Percentiles rank a stretch among this genome's conserved stretches.
Evolutionary conservation across 495 filamentous ascomycete genomes (phyloP).

Genomic region (Penicillium pulvis): DNA sequence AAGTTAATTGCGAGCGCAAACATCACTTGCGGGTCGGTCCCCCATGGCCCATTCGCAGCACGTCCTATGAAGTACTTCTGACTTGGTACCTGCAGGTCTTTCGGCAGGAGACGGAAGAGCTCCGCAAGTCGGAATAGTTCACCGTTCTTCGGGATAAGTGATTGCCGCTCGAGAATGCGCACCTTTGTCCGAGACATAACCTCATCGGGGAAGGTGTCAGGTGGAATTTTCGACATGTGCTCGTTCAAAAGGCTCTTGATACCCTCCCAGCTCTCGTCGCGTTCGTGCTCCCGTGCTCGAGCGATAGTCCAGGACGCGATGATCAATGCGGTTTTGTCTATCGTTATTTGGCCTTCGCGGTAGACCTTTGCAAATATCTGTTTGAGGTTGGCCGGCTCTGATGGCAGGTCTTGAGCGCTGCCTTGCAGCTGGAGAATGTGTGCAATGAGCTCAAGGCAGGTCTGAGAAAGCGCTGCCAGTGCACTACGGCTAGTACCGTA

Average conservation of each 20-base stretch:
- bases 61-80: slow-evolving; percentile 20
- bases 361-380: slow-evolving; percentile 47
- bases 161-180: slow-evolving; percentile 40
- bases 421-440: slow-evolving; percentile 39
- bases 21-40: slow-evolving; percentile 21
- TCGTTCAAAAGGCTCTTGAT: slow-evolving; percentile 35
- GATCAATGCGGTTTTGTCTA: slow-evolving; percentile 45
- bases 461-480: slow-evolving; percentile 43
- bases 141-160: slow-evolving; percentile 38
- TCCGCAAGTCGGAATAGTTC: slow-evolving; percentile 42
- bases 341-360: slow-evolving; percentile 42
- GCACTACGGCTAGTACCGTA: slow-evolving; percentile 43
- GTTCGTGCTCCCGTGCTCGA: slow-evolving; percentile 35
- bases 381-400: slow-evolving; percentile 38
- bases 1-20: slow-evolving; percentile 26
- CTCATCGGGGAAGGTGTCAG: slow-evolving; percentile 34
- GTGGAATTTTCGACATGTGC: slow-evolving; percentile 36
- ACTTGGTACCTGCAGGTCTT: slow-evolving; percentile 29
- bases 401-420: slow-evolving; percentile 26
- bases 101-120: slow-evolving; percentile 35
- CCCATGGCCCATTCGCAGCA: slow-evolving; percentile 4
- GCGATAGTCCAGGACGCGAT: slow-evolving; percentile 44
- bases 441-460: slow-evolving; percentile 46
- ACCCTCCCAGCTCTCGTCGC: slow-evolving; percentile 34
- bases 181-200: slow-evolving; percentile 34